Evolutionary conservation across 176 grass and related monocot species (phyloP).

Genomic region (Juncus effusus): DNA sequence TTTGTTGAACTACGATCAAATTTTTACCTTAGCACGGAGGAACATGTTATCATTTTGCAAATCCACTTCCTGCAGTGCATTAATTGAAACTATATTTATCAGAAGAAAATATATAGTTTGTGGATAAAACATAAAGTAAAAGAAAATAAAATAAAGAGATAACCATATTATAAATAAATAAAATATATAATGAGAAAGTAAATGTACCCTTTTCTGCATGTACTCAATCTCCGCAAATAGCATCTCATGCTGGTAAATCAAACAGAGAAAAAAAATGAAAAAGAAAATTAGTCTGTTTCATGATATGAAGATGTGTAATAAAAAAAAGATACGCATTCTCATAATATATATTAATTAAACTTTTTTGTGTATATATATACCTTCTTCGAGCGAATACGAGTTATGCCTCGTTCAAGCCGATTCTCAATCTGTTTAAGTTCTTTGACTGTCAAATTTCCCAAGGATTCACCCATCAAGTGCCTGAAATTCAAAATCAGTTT

Average conservation of each 20-base stretch:
- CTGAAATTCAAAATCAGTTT: slow-evolving; percentile 26
- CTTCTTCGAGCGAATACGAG: slow-evolving; percentile 67
- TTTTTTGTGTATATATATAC: slow-evolving; percentile 12
- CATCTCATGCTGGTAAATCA: slow-evolving; percentile 51
- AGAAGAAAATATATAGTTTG: background rate
- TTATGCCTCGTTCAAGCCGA: slow-evolving; percentile 59
- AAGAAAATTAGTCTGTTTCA: background rate
- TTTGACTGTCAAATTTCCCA: slow-evolving; percentile 56
- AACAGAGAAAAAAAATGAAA: background rate
- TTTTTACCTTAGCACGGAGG: slow-evolving; percentile 60
- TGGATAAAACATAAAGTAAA: background rate
- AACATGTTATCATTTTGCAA: slow-evolving; percentile 60
- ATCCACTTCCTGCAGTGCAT: slow-evolving; percentile 43
- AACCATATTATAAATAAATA: background rate
- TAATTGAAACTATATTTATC: background rate
- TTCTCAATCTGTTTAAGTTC: slow-evolving; percentile 69
- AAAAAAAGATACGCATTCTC: background rate
- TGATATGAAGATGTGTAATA: slow-evolving; percentile 6
- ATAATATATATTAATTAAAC: background rate
- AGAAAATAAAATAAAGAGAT: background rate
- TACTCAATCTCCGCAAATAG: slow-evolving; percentile 62
- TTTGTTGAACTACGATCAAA: too few species aligned
- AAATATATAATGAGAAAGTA: background rate
- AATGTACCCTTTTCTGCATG: slow-evolving; percentile 57
- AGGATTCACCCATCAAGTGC: slow-evolving; percentile 59